A percentile compares a stretch with the other conserved stretches of the same genome.
Evolutionary conservation across 202 grass and related monocot species (phyloP).

Genomic region (Schoenoplectus tabernaemontani): DNA sequence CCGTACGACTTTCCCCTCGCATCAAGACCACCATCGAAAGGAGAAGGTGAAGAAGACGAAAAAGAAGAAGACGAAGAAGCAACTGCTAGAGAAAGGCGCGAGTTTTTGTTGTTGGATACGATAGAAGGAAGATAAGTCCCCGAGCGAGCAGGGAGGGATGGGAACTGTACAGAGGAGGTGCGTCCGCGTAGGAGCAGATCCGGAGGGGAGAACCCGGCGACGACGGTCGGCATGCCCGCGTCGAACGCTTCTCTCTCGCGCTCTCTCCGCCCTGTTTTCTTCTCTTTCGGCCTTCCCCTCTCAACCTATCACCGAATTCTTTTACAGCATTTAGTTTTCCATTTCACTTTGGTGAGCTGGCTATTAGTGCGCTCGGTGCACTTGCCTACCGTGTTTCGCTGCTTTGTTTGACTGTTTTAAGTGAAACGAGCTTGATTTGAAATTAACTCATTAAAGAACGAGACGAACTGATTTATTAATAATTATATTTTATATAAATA

Average conservation of each 20-base stretch:
- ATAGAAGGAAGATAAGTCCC: not conserved
- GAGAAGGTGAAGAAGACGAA: constrained; percentile 49
- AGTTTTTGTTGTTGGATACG: constrained; percentile 19
- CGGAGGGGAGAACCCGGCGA: constrained; percentile 27
- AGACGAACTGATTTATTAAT: no score
- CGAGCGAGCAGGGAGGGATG: not conserved
- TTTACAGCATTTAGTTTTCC: not conserved
- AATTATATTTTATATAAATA: no score
- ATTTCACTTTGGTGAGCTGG: not conserved
- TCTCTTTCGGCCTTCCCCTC: not conserved
- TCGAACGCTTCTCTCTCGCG: constrained; percentile 24
- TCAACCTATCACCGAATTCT: not conserved
- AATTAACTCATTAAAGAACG: no score
- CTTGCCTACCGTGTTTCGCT: no score
- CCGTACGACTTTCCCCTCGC: constrained; percentile 31
- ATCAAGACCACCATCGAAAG: constrained; percentile 68
- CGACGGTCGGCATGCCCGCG: constrained; percentile 66
- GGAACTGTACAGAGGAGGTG: constrained; percentile 12
- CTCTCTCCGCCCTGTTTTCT: constrained; percentile 18
- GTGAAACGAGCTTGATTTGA: no score
- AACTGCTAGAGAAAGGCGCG: constrained; percentile 1
- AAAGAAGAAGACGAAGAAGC: constrained; percentile 23
- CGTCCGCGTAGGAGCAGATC: constrained; percentile 30
- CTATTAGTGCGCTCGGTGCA: constrained; percentile 12
- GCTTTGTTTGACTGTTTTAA: no score